phyloP scores from a whole-genome alignment of 164 flowering plant genomes.

The Aristolochia fimbriata region DNA sequence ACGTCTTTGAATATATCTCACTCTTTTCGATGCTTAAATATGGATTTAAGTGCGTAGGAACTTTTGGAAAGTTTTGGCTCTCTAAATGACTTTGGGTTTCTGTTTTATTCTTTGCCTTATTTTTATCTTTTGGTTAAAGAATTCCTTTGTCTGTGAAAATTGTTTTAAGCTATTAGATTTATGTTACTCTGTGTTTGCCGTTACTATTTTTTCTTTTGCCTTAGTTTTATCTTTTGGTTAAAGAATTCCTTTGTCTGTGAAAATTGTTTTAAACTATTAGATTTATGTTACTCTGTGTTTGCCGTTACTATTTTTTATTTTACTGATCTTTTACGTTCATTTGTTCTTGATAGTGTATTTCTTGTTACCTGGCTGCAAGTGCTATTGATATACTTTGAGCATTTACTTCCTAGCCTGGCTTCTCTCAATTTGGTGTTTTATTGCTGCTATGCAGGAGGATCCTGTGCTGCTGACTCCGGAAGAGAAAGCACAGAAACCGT shows the following conservation, averaged over 20 bases:
- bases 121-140: background rate
- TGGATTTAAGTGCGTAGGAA: too few species aligned
- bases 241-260: background rate
- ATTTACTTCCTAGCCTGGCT: background rate
- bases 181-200: background rate
- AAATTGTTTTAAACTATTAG: background rate
- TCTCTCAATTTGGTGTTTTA: background rate
- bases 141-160: background rate
- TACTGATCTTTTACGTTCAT: background rate
- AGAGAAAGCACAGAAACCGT: constrained; percentile 64
- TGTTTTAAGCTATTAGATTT: background rate
- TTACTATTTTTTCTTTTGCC: too few species aligned
- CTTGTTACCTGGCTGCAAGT: too few species aligned
- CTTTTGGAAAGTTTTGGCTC: too few species aligned
- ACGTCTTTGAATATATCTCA: too few species aligned
- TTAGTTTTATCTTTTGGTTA: background rate
- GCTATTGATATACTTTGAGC: background rate
- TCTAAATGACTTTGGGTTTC: too few species aligned
- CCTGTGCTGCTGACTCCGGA: constrained; percentile 80
- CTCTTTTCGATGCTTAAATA: too few species aligned
- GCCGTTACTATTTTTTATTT: background rate
- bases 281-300: background rate
- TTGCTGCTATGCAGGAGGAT: constrained; percentile 55
- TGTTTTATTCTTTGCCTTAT: background rate
- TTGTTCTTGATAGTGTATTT: background rate